Evolutionary conservation across 1,284 basidiomycete genomes (phyloP), one percentile per base, ranked within the genome.

Genomic region (Cryptococcus wingfieldii): DNA sequence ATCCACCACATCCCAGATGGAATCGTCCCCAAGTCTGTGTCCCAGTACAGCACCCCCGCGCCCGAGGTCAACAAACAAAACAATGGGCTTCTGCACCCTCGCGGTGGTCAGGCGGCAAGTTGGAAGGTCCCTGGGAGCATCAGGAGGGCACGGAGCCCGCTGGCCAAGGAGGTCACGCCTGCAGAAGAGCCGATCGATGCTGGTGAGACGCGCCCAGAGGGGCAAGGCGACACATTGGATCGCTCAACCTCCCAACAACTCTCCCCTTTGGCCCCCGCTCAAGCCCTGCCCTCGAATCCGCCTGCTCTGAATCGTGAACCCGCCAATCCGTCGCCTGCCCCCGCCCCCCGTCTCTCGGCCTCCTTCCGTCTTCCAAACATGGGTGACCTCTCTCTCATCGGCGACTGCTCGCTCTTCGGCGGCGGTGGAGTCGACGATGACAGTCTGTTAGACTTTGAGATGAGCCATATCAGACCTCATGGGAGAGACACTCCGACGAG

Each of bases 331-430:
- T 38, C 19, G 13, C 14, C 34, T 38, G 50, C 55, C 28, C 53
- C 41, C 7, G 45, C 46, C 16, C 42, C 54, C 2, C 44, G 58
- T 31, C 28, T 56, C n/a, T 61, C 59, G 5, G 50, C 53, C 18
- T 56, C 57, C 38, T 54, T 60, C 55, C 53, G 50, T 39, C 39
- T 62, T n/a, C 54, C 54, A 8, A 38, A 41, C n/a, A 44, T 50
- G n/a, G 47, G 53, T 3, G 55, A 47, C 5, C 47, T 38, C 14
- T 60, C 59, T 13, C 46, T 60, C 41, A 49, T 63, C 31, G 54
- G 47, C 6, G 56, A 60, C 27, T 51, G 54, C 43, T 60, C 59
- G 13, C 42, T 59, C 13, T 47, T 56, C 25, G 60, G 56, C 6
- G 54, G 56, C 7, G 42, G 51, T 13, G 13, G 54, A 6, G 31